These are phyloP conservation scores for Dioszegia aurantiaca DNA, from an alignment of 768 basidiomycete species.

Conservation along the genomic window DNA sequence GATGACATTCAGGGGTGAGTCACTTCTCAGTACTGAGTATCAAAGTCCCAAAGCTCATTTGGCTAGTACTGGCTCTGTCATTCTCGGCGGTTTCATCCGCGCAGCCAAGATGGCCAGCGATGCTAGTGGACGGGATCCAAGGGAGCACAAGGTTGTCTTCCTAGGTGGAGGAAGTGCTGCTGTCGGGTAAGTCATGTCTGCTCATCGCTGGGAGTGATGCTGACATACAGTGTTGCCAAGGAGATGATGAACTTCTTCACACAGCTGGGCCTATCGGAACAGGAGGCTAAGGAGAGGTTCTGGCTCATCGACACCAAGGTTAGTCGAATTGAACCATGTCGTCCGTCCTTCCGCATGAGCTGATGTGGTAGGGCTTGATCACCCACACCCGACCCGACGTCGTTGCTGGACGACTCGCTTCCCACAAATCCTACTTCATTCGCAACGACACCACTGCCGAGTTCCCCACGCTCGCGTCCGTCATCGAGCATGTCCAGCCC, in stretches of 20 bases:
- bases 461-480: constrained; percentile 69
- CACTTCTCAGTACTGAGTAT: neutral
- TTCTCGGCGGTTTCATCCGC: constrained; percentile 80
- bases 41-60: constrained; percentile 14
- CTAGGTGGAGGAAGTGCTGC: constrained; percentile 89
- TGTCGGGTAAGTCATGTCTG: constrained; percentile 57
- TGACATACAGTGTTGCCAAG: constrained; percentile 65
- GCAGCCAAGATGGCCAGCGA: constrained; percentile 73
- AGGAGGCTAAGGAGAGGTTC: constrained; percentile 73
- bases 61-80: constrained; percentile 80
- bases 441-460: constrained; percentile 73
- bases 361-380: constrained; percentile 65
- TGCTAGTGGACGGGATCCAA: constrained; percentile 66
- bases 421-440: constrained; percentile 84
- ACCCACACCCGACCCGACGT: constrained; percentile 66
- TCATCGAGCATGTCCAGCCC: constrained; percentile 76
- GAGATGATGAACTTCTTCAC: constrained; percentile 85
- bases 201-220: neutral
- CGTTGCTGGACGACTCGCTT: constrained; percentile 59
- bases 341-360: neutral
- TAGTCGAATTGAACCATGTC: no score
- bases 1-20: constrained; percentile 75
- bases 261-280: constrained; percentile 68
- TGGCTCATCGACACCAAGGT: constrained; percentile 74
- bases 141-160: constrained; percentile 81